A percentile compares a stretch with the other conserved stretches of the same genome.
Evolutionary conservation across 768 basidiomycete genomes (phyloP).

Genomic region (Russula earlei): DNA sequence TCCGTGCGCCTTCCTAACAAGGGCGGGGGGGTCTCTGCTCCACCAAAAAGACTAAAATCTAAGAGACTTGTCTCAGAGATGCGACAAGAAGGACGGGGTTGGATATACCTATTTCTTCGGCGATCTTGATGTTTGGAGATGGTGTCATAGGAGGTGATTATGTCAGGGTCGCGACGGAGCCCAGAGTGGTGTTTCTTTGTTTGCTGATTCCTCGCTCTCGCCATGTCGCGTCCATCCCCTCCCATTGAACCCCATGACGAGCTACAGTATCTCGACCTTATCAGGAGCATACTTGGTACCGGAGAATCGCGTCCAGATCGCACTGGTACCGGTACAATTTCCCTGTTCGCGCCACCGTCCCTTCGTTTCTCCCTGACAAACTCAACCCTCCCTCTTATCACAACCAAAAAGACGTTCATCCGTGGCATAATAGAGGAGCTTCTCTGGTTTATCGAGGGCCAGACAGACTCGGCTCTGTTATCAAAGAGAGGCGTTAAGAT

Average conservation of each 20-base stretch:
- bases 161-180: slow-evolving; percentile 14
- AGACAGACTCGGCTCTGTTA: slow-evolving; percentile 70
- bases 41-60: slow-evolving; percentile 79
- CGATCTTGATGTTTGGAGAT: slow-evolving; percentile 17
- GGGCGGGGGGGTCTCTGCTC: slow-evolving; percentile 61
- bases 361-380: slow-evolving; percentile 82
- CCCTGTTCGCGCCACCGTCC: slow-evolving; percentile 84
- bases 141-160: slow-evolving; percentile 18
- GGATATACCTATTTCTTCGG: slow-evolving; percentile 14
- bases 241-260: slow-evolving; percentile 54
- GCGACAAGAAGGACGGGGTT: neutral
- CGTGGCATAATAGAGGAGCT: slow-evolving; percentile 91
- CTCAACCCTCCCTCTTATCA: slow-evolving; percentile 75
- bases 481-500: slow-evolving; percentile 83
- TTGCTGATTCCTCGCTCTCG: too few species aligned
- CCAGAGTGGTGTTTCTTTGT: neutral
- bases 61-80: neutral
- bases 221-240: slow-evolving; percentile 1
- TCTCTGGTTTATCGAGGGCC: slow-evolving; percentile 85
- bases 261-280: slow-evolving; percentile 79
- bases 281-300: slow-evolving; percentile 59
- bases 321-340: slow-evolving; percentile 89
- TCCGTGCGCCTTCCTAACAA: slow-evolving; percentile 42
- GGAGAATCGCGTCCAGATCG: slow-evolving; percentile 82
- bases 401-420: slow-evolving; percentile 90